phyloP scores from a whole-genome alignment of 441 rosid genomes.

The Aquilaria agallochum region DNA sequence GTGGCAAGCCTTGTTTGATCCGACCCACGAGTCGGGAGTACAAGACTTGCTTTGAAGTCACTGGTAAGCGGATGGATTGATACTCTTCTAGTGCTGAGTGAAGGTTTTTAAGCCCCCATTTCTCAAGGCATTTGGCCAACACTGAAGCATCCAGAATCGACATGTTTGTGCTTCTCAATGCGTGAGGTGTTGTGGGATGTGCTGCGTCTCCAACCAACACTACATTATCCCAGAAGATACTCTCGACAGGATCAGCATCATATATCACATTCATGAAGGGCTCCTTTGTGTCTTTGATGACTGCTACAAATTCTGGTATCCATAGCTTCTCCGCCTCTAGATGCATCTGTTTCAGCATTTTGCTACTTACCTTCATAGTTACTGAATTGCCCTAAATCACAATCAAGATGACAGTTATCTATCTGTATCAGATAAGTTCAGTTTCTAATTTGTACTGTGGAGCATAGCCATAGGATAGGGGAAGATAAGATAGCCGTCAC shows the following conservation, averaged over 20 bases:
- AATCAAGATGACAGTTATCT: too few relatives aligned
- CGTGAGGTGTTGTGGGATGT: constrained; percentile 76
- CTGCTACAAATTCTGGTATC: constrained; percentile 50
- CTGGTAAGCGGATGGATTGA: constrained; percentile 52
- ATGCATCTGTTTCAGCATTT: constrained; percentile 46
- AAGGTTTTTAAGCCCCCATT: constrained; percentile 36
- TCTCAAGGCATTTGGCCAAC: constrained; percentile 53
- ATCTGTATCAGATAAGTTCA: too few relatives aligned
- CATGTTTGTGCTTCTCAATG: constrained; percentile 82
- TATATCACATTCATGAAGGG: constrained; percentile 78
- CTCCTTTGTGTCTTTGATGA: constrained; percentile 59
- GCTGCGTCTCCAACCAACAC: constrained; percentile 77
- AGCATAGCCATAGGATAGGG: not conserved
- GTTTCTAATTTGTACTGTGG: not conserved
- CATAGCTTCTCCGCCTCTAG: constrained; percentile 59
- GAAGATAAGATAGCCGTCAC: constrained; percentile 22
- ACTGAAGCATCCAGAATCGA: constrained; percentile 60
- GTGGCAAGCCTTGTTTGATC: constrained; percentile 63
- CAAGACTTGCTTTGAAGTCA: constrained; percentile 56
- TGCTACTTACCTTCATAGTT: constrained; percentile 49
- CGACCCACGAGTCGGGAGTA: constrained; percentile 50
- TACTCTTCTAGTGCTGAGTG: constrained; percentile 51
- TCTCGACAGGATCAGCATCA: constrained; percentile 55
- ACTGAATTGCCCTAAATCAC: constrained; percentile 50
- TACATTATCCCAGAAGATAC: constrained; percentile 45